A percentile compares a stretch with the other conserved stretches of the same genome.
Conservation (phyloP, 371 early-diverging fungal genomes). For the Saksenaea oblongispora region DNA sequence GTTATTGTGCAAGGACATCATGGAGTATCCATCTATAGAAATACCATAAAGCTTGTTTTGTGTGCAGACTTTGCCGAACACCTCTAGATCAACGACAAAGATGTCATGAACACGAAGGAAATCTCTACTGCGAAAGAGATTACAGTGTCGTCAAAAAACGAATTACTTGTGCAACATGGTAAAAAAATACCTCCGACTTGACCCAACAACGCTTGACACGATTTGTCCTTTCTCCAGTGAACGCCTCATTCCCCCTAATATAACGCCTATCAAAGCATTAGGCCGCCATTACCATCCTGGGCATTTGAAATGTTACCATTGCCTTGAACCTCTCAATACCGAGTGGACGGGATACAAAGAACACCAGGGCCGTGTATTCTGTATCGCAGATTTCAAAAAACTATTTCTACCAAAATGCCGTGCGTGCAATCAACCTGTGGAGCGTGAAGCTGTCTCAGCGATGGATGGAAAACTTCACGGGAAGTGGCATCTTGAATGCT, state of each 20-base stretch:
- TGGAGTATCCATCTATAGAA: constrained; percentile 10
- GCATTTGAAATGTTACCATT: constrained; percentile 69
- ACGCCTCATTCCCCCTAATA: constrained; percentile 45
- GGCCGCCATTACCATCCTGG: constrained; percentile 67
- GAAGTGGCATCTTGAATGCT: constrained; percentile 75
- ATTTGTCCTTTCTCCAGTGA: constrained; percentile 30
- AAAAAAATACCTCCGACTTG: constrained; percentile 17
- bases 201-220: background rate
- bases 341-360: constrained; percentile 76
- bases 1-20: background rate
- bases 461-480: constrained; percentile 76
- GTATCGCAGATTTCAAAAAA: constrained; percentile 69
- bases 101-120: constrained; percentile 65
- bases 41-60: constrained; percentile 59
- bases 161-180: constrained; percentile 56
- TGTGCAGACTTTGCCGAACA: constrained; percentile 63
- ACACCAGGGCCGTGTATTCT: constrained; percentile 76
- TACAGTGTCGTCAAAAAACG: constrained; percentile 56
- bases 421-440: constrained; percentile 67
- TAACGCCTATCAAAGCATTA: constrained; percentile 60
- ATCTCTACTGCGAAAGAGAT: constrained; percentile 73
- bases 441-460: constrained; percentile 76
- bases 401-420: constrained; percentile 69
- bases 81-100: constrained; percentile 64
- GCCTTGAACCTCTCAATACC: constrained; percentile 58